Evolutionary conservation across 805 yeast genomes (phyloP), one percentile per base, ranked within the genome.

Genomic region (Candida ovalis): DNA sequence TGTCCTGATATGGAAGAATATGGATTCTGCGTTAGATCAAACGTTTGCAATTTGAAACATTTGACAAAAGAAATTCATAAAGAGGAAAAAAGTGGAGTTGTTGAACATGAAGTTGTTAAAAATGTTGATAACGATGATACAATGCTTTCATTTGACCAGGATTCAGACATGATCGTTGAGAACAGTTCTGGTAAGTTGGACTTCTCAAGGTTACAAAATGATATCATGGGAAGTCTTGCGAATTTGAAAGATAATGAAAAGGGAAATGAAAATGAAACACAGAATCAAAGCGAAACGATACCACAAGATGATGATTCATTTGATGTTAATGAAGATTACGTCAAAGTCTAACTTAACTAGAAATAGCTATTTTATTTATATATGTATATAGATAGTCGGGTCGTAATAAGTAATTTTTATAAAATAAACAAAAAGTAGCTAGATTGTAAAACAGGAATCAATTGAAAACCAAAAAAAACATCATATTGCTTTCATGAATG

Each of bases 1-100:
- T 87, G 95, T 65, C 92, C 95, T 0, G 92, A 86, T 58, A 77
- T 74, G 55, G 83, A 78, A 53, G 81, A 79, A 50, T 69, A 70
- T n/a, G 85, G 84, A 12, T 58, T 54, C 28, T 87, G 95, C 62
- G 72, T 80, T 1, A 65, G 79, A 45, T 79, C 78, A 1, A 66
- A 61, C 23, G 58, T 64, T 19, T 86, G 92, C 60, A 63, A 66
- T n/a, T 67, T 86, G 41, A 59, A 60, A 33, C 92, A 86, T 27
- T 42, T 62, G 1, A 68, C 43, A n/a, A 25, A 69, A 19, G 39
- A 37, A 8, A 41, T 24, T 12, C 37, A 9, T 23, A 40, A 25
- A 13, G 21, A 37, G 6, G 30, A 46, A 30, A 38, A 32, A 28
- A 13, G 36, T 21, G 21, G 39, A 18, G 43, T 47, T 30, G 30